Base-by-base conservation (phyloP, 2,329 filamentous ascomycete genomes). In the Ceratocystis huliohia region DNA sequence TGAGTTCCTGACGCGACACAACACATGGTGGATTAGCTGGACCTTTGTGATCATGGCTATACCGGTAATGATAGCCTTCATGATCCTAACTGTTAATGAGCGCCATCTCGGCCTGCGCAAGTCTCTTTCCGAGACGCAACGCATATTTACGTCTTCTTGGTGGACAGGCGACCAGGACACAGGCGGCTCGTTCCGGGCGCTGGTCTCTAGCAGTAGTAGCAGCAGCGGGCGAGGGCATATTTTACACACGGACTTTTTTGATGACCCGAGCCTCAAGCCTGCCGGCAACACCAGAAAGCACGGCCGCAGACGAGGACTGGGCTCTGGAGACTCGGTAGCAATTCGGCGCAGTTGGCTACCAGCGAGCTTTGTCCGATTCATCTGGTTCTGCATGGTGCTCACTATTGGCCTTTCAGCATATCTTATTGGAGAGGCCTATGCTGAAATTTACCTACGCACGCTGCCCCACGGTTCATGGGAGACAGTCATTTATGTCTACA, bases 11-110 rank as follows among this genome's bases (percentile, higher is more conserved):
- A 84, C 81, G 8, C 73, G 76, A 6, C 83, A 87, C 74, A 88
- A 88, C 73, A 87, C 85, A 1, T 79, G 81, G 1, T 88, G 85
- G 85, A 85, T 87, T 69, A 81, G 82, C 7, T 87, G 85, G 82
- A 87, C 85, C 0, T 88, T 88, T 73, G 78, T 85, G 71, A 84
- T 84, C 71, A 88, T 88, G 85, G 83, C 84, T 53, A 78, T 87
- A 76, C 85, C 85, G 1, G 83, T 88, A n/a, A 78, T 82, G 59
- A 84, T 86, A 67, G 85, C 85, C 20, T 85, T 86, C 71, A 74
- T 80, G 67, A 85, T 88, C 69, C 78, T 88, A 22, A 80, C 85
- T 72, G 82, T 80, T 44, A 83, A 86, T 68, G 83, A 86, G 74
- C 81, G 85, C 7, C 84, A 87, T 69, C 78, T 87, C 1, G 77